Evolutionary conservation across 768 basidiomycete genomes (phyloP).

Genomic region (Pleurotus salmoneostramineus): DNA sequence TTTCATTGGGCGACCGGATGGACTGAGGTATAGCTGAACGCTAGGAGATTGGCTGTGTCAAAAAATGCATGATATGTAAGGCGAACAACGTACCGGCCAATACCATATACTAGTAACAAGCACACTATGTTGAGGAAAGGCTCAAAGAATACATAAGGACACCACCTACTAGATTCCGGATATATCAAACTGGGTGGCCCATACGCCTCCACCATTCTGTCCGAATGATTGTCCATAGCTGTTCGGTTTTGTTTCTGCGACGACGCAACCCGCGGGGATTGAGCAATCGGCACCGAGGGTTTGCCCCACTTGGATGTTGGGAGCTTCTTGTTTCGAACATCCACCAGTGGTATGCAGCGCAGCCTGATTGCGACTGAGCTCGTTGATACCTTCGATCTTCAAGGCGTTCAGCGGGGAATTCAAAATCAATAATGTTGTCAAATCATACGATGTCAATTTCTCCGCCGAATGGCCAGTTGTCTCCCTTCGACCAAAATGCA

Average conservation of each 20-base stretch:
- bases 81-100: background rate
- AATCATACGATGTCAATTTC: conserved; percentile 12
- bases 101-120: conserved; percentile 21
- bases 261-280: conserved; percentile 63
- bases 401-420: too few species aligned
- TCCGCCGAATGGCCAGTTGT: conserved; percentile 12
- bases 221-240: conserved; percentile 71
- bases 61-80: too few species aligned
- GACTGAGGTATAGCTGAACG: conserved; percentile 3
- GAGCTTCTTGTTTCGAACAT: conserved; percentile 47
- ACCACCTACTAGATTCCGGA: conserved; percentile 57
- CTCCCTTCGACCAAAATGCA: conserved; percentile 10
- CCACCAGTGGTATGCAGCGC: conserved; percentile 65
- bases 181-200: conserved; percentile 67
- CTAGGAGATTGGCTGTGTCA: background rate
- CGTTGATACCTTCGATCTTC: conserved; percentile 40
- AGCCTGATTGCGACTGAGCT: conserved; percentile 60
- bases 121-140: background rate
- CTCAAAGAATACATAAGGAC: background rate
- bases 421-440: too few species aligned
- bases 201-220: conserved; percentile 65
- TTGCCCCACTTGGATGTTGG: conserved; percentile 14
- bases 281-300: conserved; percentile 53
- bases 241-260: conserved; percentile 45
- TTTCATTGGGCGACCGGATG: background rate